Base-by-base conservation (phyloP, 192 early-diverging fungal species). In the Helicostylum pulchrum region DNA sequence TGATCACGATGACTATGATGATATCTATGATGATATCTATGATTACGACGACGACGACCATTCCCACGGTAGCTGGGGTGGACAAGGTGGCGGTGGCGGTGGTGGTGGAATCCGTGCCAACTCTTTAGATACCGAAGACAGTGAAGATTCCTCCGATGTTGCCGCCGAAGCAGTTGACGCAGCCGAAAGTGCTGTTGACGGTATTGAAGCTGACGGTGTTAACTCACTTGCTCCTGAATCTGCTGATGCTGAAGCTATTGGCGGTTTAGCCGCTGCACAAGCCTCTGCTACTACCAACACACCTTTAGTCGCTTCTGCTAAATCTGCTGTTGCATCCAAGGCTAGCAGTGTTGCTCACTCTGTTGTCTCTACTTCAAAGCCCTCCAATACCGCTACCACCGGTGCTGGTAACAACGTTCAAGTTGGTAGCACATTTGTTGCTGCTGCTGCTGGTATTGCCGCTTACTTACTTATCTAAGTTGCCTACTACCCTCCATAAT, bases 1-100 rank as follows among this genome's bases (percentile, higher is more conserved):
- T 19, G 76, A 84, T 31, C 58, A 75, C 49, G 77, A 78, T 15
- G 75, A 84, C 31, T 66, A 79, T 8, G 77, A 78, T 23, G 59
- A 73, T 11, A 53, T 61, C 0, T 19, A 52, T 12, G 50, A 52
- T 1, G 50, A 50, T 50, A 21, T 21, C 8, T 17, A 50, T 6
- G 49, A 50, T 21, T 17, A 21, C 1, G 26, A 26, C 26, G 26
- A 26, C 2, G 26, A 26, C 2, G 52, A 32, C 8, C 20, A 56
- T 1, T 4, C 15, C 7, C 11, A 34, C 3, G 64, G 42, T 23
- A 42, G 30, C 0, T 19, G 11, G 10, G 19, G 42, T 26, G 31
- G 30, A 14, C 17, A 57, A 5, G 36, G 26, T 44, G 64, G 23
- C 0, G 54, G 36, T 7, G 14, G 14, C 1, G 46, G 17, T 48